phyloP scores from a whole-genome alignment of 2,329 filamentous ascomycete genomes.

The Alternaria novae-zelandiae region DNA sequence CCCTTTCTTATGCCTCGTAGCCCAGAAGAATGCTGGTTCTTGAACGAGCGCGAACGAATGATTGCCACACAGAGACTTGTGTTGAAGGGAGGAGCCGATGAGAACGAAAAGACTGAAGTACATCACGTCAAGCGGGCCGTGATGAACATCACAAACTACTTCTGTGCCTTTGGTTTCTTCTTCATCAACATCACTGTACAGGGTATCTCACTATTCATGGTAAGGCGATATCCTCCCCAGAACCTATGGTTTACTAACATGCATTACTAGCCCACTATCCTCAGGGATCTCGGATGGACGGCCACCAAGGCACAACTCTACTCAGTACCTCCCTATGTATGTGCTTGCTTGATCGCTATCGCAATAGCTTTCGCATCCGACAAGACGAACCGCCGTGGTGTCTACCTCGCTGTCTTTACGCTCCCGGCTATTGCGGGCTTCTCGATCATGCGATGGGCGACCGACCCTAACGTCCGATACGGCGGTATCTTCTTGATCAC shows the following conservation, averaged over 20 bases:
- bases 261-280: slow-evolving; percentile 43
- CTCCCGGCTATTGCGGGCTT: slow-evolving; percentile 59
- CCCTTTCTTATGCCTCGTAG: slow-evolving; percentile 61
- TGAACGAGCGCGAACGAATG: slow-evolving; percentile 60
- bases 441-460: slow-evolving; percentile 61
- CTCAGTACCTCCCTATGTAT: slow-evolving; percentile 49
- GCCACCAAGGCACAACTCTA: slow-evolving; percentile 48
- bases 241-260: neutral
- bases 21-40: slow-evolving; percentile 57
- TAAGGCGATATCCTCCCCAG: slow-evolving; percentile 15
- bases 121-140: slow-evolving; percentile 61
- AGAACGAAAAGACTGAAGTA: slow-evolving; percentile 56
- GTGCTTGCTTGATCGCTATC: slow-evolving; percentile 46
- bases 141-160: slow-evolving; percentile 65
- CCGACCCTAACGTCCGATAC: slow-evolving; percentile 62
- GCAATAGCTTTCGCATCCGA: slow-evolving; percentile 45
- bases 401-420: slow-evolving; percentile 47
- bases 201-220: slow-evolving; percentile 49
- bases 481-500: slow-evolving; percentile 63
- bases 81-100: slow-evolving; percentile 55
- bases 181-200: slow-evolving; percentile 67
- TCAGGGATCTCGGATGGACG: slow-evolving; percentile 47
- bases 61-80: slow-evolving; percentile 62
- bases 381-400: slow-evolving; percentile 46
- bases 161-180: slow-evolving; percentile 65